These are phyloP conservation scores for Botrytis sinoallii DNA, from an alignment of 2,329 filamentous ascomycete genomes.

Conservation along the genomic window DNA sequence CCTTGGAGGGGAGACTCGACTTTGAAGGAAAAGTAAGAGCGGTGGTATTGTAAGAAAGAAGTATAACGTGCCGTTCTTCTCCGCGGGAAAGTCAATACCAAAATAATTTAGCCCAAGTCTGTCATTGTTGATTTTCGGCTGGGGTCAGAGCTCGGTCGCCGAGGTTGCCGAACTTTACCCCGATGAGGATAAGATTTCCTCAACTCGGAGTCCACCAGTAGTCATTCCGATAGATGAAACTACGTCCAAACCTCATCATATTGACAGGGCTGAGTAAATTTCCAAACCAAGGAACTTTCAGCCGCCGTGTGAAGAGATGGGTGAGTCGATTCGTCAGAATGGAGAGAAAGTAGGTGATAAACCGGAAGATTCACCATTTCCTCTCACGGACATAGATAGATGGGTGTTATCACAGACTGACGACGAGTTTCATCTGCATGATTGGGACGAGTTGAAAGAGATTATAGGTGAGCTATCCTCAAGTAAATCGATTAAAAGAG, in stretches of 20 bases:
- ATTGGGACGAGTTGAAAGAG: slow-evolving; percentile 69
- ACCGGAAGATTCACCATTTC: slow-evolving; percentile 47
- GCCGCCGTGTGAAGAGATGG: slow-evolving; percentile 14
- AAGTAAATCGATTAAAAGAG: neutral
- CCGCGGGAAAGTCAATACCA: neutral
- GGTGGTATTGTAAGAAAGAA: neutral
- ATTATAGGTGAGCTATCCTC: slow-evolving; percentile 55
- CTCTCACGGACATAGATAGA: slow-evolving; percentile 57
- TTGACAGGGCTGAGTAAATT: slow-evolving; percentile 19
- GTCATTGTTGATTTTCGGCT: slow-evolving; percentile 15
- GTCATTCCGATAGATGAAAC: neutral
- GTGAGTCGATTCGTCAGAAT: slow-evolving; percentile 3
- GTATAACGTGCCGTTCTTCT: neutral
- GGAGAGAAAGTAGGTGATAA: neutral
- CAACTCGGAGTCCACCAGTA: neutral
- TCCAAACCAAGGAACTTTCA: slow-evolving; percentile 13
- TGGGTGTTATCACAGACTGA: slow-evolving; percentile 63
- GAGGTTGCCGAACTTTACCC: slow-evolving; percentile 16
- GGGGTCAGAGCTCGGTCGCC: slow-evolving; percentile 10
- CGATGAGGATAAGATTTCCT: slow-evolving; percentile 19
- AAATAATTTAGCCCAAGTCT: neutral
- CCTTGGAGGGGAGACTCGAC: neutral
- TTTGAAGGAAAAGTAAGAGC: neutral
- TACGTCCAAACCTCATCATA: slow-evolving; percentile 2
- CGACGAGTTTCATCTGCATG: slow-evolving; percentile 64